Base-by-base conservation (phyloP, 176 grass and related monocot species). In the Poa pratensis region DNA sequence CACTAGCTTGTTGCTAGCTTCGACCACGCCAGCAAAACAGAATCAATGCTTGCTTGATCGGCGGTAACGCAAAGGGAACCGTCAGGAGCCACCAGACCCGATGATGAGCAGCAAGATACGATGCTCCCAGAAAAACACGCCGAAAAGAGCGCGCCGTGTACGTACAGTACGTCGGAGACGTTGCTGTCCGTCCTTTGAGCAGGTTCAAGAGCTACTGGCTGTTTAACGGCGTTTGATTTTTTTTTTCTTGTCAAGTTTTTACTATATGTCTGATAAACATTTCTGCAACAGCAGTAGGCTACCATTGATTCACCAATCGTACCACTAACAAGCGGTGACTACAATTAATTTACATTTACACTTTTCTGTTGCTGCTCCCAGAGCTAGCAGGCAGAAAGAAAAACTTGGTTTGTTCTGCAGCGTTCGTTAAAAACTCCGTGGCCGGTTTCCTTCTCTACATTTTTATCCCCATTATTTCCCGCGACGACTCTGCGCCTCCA, bases 341-440 rank as follows among this genome's bases (percentile, higher is more conserved):
- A 11, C 3, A 35, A 30, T 69, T 87, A 80, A 46, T 46, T 46
- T 46, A 46, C 45, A 78, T 82, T 87, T 84, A 80, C 59, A 62
- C 3, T 75, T 82, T 83, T 26, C 9, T 39, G 73, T 78, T 50
- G 24, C 64, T 76, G 10, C 43, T 74, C 43, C 1, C 2, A 69
- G 15, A 28, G 46, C 61, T 19, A 50, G 18, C 54, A 49, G 59
- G 6, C 20, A 49, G 59, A 62, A 73, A 13, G 27, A 63, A 87
- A 83, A 22, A 90, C 80, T 14, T 64, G 27, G 61, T 60, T 62
- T 35, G 3, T 35, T 35, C 55, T n/a, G 7, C 58, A 13, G n/a
- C 19, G 22, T 26, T 42, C 11, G 15, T 46, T n/a, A 42, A 78
- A 28, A 58, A 35, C 15, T 28, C 55, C 7, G 53, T 22, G 19